phyloP scores from a whole-genome alignment of 805 yeast genomes.

The Candida hungchunana region DNA sequence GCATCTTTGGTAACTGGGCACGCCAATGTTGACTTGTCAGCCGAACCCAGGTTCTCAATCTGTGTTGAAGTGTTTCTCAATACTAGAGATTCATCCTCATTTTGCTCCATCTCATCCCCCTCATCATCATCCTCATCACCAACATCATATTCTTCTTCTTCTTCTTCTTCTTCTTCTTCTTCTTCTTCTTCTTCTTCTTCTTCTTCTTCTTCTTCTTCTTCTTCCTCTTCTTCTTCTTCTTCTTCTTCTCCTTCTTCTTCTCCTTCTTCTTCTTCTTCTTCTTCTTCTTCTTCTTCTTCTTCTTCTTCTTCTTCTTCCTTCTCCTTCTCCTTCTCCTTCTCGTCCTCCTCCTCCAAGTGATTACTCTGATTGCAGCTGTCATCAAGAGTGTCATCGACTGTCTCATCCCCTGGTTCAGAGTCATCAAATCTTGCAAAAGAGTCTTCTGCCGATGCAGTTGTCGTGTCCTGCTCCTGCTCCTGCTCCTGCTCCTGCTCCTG shows the following conservation, averaged over 20 bases:
- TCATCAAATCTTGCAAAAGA: background rate
- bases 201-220: slow-evolving; percentile 3
- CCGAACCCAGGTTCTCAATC: background rate
- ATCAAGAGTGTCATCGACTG: no score
- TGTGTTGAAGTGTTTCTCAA: slow-evolving; percentile 1
- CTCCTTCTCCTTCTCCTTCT: slow-evolving; percentile 1
- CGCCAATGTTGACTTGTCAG: background rate
- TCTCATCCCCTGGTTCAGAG: background rate
- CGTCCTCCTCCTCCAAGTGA: background rate
- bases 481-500: slow-evolving; percentile 1
- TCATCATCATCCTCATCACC: slow-evolving; percentile 1
- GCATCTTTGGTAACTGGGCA: slow-evolving; percentile 1
- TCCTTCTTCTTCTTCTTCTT: slow-evolving; percentile 4
- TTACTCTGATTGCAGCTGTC: no score
- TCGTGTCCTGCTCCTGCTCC: slow-evolving; percentile 4
- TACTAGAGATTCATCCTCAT: background rate
- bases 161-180: slow-evolving; percentile 2
- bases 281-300: slow-evolving; percentile 1
- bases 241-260: background rate
- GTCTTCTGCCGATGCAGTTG: no score
- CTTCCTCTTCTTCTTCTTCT: slow-evolving; percentile 2
- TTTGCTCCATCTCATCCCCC: slow-evolving; percentile 2
- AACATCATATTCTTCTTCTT: slow-evolving; percentile 1
- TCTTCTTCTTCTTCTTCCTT: slow-evolving; percentile 2
- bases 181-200: slow-evolving; percentile 3